Percentiles rank a stretch among this genome's conserved stretches.
Evolutionary conservation across 148 eudicot species (phyloP).

Genomic region (Nyssa sinensis): DNA sequence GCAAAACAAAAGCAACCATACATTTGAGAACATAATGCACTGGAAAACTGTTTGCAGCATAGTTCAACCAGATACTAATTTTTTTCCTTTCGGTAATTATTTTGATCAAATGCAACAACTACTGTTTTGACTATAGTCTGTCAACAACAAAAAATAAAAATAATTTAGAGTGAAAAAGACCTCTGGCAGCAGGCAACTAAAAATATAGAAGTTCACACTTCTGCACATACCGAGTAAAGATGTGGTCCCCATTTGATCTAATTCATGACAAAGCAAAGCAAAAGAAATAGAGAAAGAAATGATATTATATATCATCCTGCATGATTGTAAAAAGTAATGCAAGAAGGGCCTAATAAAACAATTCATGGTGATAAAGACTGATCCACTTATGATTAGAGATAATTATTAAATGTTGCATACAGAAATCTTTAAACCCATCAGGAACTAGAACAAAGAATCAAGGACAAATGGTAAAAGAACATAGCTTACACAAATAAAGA

Average conservation of each 20-base stretch:
- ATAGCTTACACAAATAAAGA: too few species aligned
- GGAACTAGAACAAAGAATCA: too few species aligned
- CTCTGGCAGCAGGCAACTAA: not conserved
- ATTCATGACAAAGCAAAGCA: not conserved
- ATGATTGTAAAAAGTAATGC: not conserved
- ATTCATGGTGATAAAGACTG: not conserved
- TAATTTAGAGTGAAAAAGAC: not conserved
- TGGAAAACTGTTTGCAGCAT: not conserved
- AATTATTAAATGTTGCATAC: not conserved
- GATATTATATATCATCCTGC: not conserved
- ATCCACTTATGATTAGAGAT: too few species aligned
- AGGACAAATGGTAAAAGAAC: too few species aligned
- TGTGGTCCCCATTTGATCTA: not conserved
- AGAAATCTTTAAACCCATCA: too few species aligned
- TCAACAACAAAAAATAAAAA: not conserved
- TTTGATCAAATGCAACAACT: not conserved
- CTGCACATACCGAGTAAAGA: not conserved
- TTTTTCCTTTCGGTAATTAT: not conserved
- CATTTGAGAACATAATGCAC: not conserved
- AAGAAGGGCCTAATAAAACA: not conserved
- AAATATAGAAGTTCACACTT: not conserved
- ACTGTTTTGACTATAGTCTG: too few species aligned
- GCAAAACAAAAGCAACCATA: slow-evolving; percentile 18
- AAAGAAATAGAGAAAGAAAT: not conserved
- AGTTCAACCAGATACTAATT: not conserved